These are phyloP conservation scores for Tuctoria greenei DNA, from an alignment of 176 grass and related monocot species.

Conservation along the genomic window DNA sequence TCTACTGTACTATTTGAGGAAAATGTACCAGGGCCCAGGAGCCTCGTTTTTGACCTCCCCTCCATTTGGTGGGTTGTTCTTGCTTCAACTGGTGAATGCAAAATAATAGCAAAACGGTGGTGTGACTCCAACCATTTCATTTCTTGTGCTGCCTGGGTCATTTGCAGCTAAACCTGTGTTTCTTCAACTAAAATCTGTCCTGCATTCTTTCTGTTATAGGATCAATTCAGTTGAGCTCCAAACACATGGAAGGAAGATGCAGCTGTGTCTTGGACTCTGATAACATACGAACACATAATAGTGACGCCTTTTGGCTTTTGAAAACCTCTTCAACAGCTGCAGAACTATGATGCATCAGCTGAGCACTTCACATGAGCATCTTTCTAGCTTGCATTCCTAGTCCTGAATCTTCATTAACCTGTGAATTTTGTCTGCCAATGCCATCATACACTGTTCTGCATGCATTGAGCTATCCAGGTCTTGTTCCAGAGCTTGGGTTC, in stretches of 20 bases:
- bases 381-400: not conserved
- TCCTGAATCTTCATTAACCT: not conserved
- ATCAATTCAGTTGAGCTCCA: not conserved
- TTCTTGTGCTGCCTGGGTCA: not conserved
- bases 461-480: not conserved
- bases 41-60: slow-evolving; percentile 24
- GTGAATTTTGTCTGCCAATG: not conserved
- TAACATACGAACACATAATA: not conserved
- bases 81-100: slow-evolving; percentile 30
- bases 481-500: not conserved
- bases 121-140: not conserved
- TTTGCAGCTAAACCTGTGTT: not conserved
- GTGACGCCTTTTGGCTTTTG: not conserved
- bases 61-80: slow-evolving; percentile 5
- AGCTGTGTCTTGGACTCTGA: not conserved
- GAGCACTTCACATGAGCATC: not conserved
- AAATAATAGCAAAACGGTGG: not conserved
- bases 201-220: not conserved
- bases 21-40: slow-evolving; percentile 49
- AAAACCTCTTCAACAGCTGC: too few species aligned
- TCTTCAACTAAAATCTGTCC: not conserved
- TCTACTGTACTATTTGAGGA: slow-evolving; percentile 23
- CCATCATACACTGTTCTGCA: not conserved
- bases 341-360: not conserved
- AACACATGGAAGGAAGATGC: not conserved